Conservation (phyloP, 257 asterid genomes). For the Gentiana macrophylla region DNA sequence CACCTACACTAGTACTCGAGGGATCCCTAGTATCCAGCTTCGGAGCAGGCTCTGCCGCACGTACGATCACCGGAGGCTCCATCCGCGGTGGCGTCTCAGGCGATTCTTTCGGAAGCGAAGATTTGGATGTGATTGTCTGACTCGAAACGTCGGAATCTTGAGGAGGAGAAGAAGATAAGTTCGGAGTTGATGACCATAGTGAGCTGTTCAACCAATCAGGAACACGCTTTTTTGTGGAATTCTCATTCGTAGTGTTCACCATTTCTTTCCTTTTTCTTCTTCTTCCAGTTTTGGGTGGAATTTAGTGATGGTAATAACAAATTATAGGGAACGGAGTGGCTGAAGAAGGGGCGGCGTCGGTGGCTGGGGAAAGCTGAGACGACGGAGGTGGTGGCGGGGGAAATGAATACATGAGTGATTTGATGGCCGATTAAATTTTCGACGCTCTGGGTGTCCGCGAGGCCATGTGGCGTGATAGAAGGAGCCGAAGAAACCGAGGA, state of each 20-base stretch:
- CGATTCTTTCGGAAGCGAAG: slow-evolving; percentile 14
- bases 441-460: no score
- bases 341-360: background rate
- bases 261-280: background rate
- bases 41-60: slow-evolving; percentile 15
- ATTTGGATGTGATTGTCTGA: slow-evolving; percentile 2
- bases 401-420: no score
- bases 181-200: slow-evolving; percentile 13
- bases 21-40: slow-evolving; percentile 48
- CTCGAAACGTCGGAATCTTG: slow-evolving; percentile 10
- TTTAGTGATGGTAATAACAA: background rate
- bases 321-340: background rate
- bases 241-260: slow-evolving; percentile 6
- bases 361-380: slow-evolving; percentile 5
- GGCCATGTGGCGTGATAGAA: no score
- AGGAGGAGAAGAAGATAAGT: slow-evolving; percentile 4
- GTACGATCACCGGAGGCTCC: slow-evolving; percentile 24
- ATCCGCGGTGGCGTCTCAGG: slow-evolving; percentile 20
- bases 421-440: no score
- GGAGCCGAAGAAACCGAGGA: no score
- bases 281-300: background rate
- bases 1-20: slow-evolving; percentile 21
- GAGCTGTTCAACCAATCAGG: slow-evolving; percentile 23
- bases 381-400: background rate
- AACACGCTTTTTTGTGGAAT: slow-evolving; percentile 15